These are phyloP conservation scores for Tetrapisispora fleetii DNA, from an alignment of 805 yeast species.

Conservation along the genomic window DNA sequence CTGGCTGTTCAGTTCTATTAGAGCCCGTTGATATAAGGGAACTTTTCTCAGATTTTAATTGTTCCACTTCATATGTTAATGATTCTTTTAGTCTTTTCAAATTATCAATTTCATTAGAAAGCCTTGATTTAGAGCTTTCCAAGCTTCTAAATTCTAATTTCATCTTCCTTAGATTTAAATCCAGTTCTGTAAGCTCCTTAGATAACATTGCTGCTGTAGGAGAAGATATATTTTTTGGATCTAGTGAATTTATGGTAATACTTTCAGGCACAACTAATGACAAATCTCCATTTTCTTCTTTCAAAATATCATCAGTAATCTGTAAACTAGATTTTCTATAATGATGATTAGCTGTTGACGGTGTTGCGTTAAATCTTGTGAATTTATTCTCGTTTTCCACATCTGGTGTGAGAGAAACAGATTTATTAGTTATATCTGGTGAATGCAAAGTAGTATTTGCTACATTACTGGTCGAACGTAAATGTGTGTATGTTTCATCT, in stretches of 20 bases:
- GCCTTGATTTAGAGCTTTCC: conserved; percentile 33
- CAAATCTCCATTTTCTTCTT: not conserved
- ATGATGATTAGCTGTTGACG: conserved; percentile 1
- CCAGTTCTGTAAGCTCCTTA: conserved; percentile 20
- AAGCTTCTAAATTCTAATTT: conserved; percentile 35
- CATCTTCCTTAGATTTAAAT: conserved; percentile 33
- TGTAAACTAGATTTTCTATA: conserved; percentile 5
- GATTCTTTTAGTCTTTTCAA: conserved; percentile 39
- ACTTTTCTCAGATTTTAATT: conserved; percentile 17
- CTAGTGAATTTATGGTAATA: conserved; percentile 3
- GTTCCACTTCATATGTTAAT: conserved; percentile 38
- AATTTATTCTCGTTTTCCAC: conserved; percentile 3
- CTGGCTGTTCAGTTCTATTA: not conserved
- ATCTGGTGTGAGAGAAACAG: conserved; percentile 14
- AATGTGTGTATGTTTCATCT: conserved; percentile 5
- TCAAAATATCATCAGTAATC: not conserved
- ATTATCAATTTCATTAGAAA: conserved; percentile 42
- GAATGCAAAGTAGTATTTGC: not conserved
- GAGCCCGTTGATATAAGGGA: not conserved
- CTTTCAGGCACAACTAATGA: not conserved
- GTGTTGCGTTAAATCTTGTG: conserved; percentile 1
- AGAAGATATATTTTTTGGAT: conserved; percentile 3
- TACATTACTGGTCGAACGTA: conserved; percentile 10
- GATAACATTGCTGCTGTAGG: not conserved
- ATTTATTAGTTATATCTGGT: not conserved